Base-by-base conservation (phyloP, 768 basidiomycete species). In the Lactifluus subvellereus region DNA sequence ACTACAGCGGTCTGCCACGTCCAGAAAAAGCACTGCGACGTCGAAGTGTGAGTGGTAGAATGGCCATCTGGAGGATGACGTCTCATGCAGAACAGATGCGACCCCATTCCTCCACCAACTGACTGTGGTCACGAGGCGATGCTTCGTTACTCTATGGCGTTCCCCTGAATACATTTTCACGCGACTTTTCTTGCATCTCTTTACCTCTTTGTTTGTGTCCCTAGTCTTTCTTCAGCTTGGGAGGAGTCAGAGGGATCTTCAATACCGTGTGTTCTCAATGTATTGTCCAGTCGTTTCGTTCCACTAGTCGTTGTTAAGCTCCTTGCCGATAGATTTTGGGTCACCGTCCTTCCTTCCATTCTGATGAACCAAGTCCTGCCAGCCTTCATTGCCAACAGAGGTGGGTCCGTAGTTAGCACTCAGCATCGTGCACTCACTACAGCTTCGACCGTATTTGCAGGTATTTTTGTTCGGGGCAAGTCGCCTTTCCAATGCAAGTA, bases 111-210 rank as follows among this genome's bases (percentile, higher is more conserved):
- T 79, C 55, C 86, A 85, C 71, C 93, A 96, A 72, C 77, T 94
- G 65, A 78, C 78, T 66, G 77, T 79, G 14, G 90, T 94, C 61
- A 78, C 84, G 18, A 67, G 76, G 22, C 80, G 92, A 47, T 88
- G 89, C 70, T 85, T 85, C 69, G 68, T 77, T 6, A 85, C 89
- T 2, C 76, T 94, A 13, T 94, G 89, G 88, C 79, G 93, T 59
- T 89, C 86, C 9, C 89, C 91, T 3, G 85, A 92, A 66, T 95
- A 94, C 71, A 84, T 91, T 54, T 94, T 87, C 77, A 91, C 84
- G 56, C 84, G 93, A 20, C 75, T 93, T 30, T 91, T 91, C 72
- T 82, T 88, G 16, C 87, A 89, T 66, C 78, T 80, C 3, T 85
- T 85, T 72, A 82, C 88, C 60, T 84, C 88, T 14, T 75, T 90